Conservation (phyloP, 768 basidiomycete genomes). For the Cystobasidiopsis lactophilus region DNA sequence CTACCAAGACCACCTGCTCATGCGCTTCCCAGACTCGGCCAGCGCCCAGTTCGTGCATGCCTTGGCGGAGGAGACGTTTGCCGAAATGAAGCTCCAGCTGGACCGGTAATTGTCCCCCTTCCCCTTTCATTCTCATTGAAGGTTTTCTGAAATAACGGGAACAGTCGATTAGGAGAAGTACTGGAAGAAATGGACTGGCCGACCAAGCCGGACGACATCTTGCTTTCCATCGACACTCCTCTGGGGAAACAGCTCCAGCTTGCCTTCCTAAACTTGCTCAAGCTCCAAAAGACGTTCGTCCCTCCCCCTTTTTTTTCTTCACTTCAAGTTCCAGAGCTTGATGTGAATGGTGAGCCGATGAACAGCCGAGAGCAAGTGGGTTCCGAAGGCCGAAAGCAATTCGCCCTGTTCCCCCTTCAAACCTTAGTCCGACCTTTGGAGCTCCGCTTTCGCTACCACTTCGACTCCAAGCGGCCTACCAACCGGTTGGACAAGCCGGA, state of each 20-base stretch:
- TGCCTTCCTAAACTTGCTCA: constrained; percentile 53
- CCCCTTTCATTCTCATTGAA: no score
- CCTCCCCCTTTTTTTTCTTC: not conserved
- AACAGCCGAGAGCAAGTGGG: not conserved
- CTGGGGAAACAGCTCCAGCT: constrained; percentile 46
- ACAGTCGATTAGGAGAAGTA: constrained; percentile 39
- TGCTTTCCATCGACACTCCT: constrained; percentile 16
- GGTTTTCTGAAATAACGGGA: no score
- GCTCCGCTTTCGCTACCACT: constrained; percentile 82
- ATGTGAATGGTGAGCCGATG: no score
- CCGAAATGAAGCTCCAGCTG: no score
- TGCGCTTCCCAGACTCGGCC: not conserved
- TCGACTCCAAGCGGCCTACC: constrained; percentile 63
- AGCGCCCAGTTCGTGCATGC: constrained; percentile 22
- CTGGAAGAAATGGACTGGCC: constrained; percentile 77
- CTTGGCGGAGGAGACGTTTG: constrained; percentile 38
- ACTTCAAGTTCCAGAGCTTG: not conserved
- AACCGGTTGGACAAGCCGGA: constrained; percentile 95
- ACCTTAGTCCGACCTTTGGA: constrained; percentile 62
- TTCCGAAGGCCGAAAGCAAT: not conserved
- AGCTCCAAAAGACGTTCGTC: constrained; percentile 55
- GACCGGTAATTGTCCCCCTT: no score
- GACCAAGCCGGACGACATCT: constrained; percentile 32
- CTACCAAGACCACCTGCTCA: constrained; percentile 13
- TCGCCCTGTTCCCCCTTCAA: constrained; percentile 57